Conservation (phyloP, 768 basidiomycete genomes). For the Tricholoma sp. region DNA sequence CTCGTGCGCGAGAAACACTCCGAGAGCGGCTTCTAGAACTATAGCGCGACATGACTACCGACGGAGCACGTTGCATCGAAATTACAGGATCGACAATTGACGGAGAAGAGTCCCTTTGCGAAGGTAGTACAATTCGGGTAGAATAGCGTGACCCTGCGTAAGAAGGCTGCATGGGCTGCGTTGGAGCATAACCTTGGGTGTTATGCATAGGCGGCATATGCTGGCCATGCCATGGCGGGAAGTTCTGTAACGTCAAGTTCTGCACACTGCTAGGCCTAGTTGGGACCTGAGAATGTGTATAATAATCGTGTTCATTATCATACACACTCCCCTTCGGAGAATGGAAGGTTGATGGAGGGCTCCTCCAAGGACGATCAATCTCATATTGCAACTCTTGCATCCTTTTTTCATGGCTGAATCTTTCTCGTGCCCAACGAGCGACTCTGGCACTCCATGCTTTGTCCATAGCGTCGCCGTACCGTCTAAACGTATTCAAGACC, state of each 20-base stretch:
- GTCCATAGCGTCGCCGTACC: constrained; percentile 43
- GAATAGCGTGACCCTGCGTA: no score
- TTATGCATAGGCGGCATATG: background rate
- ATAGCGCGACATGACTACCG: background rate
- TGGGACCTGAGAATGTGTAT: no score
- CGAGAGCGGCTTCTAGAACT: background rate
- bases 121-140: no score
- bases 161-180: background rate
- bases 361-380: background rate
- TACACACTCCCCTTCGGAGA: no score
- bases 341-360: background rate
- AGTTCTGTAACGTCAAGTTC: background rate
- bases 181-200: background rate
- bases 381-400: background rate
- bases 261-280: no score
- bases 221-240: background rate
- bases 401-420: background rate
- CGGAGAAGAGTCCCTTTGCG: no score
- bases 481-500: constrained; percentile 48
- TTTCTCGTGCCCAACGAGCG: constrained; percentile 15
- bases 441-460: constrained; percentile 24
- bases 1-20: background rate
- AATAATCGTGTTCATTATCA: no score
- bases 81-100: background rate
- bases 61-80: background rate